Evolutionary conservation across 2,329 filamentous ascomycete species (phyloP).

Genomic region (Incumbomyces lentus): DNA sequence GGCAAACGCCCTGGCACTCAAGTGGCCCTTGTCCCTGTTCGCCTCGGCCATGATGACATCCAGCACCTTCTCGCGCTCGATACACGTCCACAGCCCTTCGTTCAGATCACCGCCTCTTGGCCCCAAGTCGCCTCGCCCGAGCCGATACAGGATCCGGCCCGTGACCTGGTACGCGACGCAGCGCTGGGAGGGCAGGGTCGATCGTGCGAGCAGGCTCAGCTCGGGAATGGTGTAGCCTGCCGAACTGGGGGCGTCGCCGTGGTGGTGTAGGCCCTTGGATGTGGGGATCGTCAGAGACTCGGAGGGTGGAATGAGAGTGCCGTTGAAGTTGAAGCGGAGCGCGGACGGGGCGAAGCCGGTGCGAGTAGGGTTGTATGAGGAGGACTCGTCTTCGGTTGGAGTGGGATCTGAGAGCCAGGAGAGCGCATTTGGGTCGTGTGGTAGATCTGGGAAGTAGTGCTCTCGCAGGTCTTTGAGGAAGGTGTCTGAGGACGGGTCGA

Average conservation of each 20-base stretch:
- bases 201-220: constrained; percentile 68
- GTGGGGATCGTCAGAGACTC: constrained; percentile 64
- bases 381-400: constrained; percentile 50
- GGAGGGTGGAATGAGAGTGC: constrained; percentile 66
- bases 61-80: constrained; percentile 67
- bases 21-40: constrained; percentile 55
- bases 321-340: constrained; percentile 81
- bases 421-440: constrained; percentile 67
- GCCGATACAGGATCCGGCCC: constrained; percentile 70
- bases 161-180: constrained; percentile 89
- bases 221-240: constrained; percentile 91
- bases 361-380: constrained; percentile 72
- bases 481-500: constrained; percentile 71
- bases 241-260: constrained; percentile 81
- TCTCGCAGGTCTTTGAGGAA: constrained; percentile 77
- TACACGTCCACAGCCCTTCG: constrained; percentile 69
- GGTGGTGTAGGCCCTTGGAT: constrained; percentile 78
- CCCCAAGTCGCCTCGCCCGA: constrained; percentile 64
- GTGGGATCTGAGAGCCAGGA: constrained; percentile 80
- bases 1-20: constrained; percentile 73
- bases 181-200: constrained; percentile 72
- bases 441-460: constrained; percentile 86
- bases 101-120: constrained; percentile 54
- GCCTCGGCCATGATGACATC: constrained; percentile 70
- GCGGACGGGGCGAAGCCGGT: constrained; percentile 52